phyloP scores from a whole-genome alignment of 495 filamentous ascomycete genomes.

The Rostrohypoxylon terebratum region DNA sequence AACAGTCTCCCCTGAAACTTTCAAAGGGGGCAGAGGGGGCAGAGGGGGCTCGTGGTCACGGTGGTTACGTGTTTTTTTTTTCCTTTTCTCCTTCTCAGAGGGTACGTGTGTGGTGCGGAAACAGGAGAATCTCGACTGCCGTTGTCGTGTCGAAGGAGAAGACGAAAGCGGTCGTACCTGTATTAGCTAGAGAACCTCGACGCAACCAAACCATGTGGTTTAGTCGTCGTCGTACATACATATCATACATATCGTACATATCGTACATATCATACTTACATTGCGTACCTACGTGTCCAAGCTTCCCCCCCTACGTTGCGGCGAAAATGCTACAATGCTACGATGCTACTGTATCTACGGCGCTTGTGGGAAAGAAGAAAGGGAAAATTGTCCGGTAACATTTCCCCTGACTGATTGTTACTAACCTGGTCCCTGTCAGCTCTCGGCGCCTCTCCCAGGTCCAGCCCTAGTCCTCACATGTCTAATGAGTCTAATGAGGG shows the following conservation, averaged over 20 bases:
- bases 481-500: conserved; percentile 35
- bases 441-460: conserved; percentile 30
- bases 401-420: conserved; percentile 47
- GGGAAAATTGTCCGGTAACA: conserved; percentile 44
- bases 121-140: conserved; percentile 37
- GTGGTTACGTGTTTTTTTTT: not conserved
- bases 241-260: conserved; percentile 19
- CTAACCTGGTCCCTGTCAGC: conserved; percentile 41
- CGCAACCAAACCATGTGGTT: conserved; percentile 54
- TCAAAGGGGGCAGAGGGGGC: conserved; percentile 12
- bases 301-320: conserved; percentile 37
- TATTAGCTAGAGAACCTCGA: conserved; percentile 35
- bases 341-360: conserved; percentile 31
- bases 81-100: no score
- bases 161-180: conserved; percentile 12
- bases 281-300: conserved; percentile 6
- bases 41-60: conserved; percentile 22
- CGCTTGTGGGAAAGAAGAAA: conserved; percentile 32
- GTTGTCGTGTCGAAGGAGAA: conserved; percentile 7
- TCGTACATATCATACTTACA: conserved; percentile 24
- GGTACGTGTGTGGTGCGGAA: conserved; percentile 17
- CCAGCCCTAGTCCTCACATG: conserved; percentile 28
- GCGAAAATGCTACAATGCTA: conserved; percentile 36
- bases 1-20: conserved; percentile 35
- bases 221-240: conserved; percentile 39